Conservation (phyloP, 2,329 filamentous ascomycete species). For the Fusarium tanahbumbuense region DNA sequence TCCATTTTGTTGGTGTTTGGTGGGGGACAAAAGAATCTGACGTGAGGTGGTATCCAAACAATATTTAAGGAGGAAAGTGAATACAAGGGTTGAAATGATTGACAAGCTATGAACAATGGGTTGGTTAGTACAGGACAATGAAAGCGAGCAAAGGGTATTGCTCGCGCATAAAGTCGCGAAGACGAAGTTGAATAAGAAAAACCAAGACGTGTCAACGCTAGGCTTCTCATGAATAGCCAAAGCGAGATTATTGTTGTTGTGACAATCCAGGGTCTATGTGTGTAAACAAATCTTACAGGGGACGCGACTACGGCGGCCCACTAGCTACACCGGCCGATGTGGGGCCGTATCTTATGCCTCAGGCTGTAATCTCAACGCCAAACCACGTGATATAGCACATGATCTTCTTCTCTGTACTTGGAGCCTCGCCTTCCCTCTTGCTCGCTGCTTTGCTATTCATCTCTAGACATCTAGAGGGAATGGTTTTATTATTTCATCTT, state of each 20-base stretch:
- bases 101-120: constrained; percentile 36
- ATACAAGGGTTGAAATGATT: constrained; percentile 25
- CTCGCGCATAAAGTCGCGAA: constrained; percentile 44
- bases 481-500: background rate
- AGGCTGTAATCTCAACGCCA: constrained; percentile 19
- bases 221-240: constrained; percentile 39
- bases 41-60: constrained; percentile 29
- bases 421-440: background rate
- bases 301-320: constrained; percentile 40
- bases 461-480: background rate
- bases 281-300: constrained; percentile 49
- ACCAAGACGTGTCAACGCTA: constrained; percentile 39
- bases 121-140: constrained; percentile 26
- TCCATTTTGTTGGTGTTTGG: constrained; percentile 58
- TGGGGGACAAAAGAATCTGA: constrained; percentile 31
- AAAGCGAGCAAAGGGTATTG: constrained; percentile 33
- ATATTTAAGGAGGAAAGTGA: constrained; percentile 34
- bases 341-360: constrained; percentile 43
- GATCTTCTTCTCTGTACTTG: background rate
- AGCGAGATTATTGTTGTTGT: constrained; percentile 46
- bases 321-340: constrained; percentile 11
- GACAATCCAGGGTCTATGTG: constrained; percentile 38
- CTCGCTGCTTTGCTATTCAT: background rate
- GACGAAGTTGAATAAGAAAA: constrained; percentile 40
- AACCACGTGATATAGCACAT: constrained; percentile 35